A percentile compares a stretch with the other conserved stretches of the same genome.
Evolutionary conservation across 768 basidiomycete species (phyloP).

Genomic region (Boletus reticulatus): DNA sequence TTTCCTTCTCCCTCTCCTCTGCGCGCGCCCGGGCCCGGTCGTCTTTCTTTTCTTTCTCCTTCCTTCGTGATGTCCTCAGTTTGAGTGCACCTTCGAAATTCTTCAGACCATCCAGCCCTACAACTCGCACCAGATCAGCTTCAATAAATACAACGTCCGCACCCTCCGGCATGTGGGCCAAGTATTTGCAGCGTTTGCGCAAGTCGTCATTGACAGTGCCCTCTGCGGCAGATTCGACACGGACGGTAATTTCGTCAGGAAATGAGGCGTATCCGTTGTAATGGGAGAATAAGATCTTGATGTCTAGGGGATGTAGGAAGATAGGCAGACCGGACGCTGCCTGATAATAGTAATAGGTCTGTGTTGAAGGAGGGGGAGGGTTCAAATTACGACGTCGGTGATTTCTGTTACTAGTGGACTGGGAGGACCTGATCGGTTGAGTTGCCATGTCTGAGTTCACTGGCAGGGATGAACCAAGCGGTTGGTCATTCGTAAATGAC

Average conservation of each 20-base stretch:
- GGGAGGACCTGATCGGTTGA: slow-evolving; percentile 5
- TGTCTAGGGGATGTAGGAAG: slow-evolving; percentile 95
- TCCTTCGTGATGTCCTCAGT: slow-evolving; percentile 67
- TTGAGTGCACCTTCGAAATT: slow-evolving; percentile 83
- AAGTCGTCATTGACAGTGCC: slow-evolving; percentile 90
- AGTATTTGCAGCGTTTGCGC: slow-evolving; percentile 93
- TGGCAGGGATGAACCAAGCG: neutral
- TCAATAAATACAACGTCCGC: slow-evolving; percentile 95
- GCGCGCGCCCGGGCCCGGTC: slow-evolving; percentile 77
- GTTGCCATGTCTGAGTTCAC: slow-evolving; percentile 4
- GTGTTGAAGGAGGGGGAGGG: slow-evolving; percentile 81
- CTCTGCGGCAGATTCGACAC: slow-evolving; percentile 74
- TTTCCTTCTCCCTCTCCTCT: slow-evolving; percentile 75
- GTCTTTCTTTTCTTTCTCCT: slow-evolving; percentile 83
- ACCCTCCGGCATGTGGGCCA: slow-evolving; percentile 87
- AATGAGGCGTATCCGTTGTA: slow-evolving; percentile 79
- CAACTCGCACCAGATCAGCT: slow-evolving; percentile 75
- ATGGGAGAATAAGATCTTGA: slow-evolving; percentile 85
- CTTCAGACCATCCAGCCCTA: slow-evolving; percentile 72
- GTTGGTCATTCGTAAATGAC: slow-evolving; percentile 9
- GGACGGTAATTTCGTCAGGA: slow-evolving; percentile 76
- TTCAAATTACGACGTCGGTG: slow-evolving; percentile 76
- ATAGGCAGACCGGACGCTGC: slow-evolving; percentile 87
- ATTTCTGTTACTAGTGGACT: slow-evolving; percentile 34
- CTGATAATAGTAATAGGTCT: slow-evolving; percentile 96